These are phyloP conservation scores for Epichloe coenophiala DNA, from an alignment of 2,329 filamentous ascomycete species.

Conservation along the genomic window DNA sequence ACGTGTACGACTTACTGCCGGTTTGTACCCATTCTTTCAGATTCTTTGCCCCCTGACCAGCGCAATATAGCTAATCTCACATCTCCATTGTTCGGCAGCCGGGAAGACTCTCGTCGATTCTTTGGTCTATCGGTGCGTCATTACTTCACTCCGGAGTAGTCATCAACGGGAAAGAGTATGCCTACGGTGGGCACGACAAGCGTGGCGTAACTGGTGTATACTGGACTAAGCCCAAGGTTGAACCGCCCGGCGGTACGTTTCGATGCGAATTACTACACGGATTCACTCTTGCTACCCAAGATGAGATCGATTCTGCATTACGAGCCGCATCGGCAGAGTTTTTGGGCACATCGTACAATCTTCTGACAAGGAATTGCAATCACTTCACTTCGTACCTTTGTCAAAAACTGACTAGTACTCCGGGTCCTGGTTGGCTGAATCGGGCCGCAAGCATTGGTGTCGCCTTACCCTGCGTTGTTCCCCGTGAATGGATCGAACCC, in stretches of 20 bases:
- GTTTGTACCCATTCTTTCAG: conserved; percentile 26
- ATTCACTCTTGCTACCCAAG: conserved; percentile 54
- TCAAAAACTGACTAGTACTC: conserved; percentile 54
- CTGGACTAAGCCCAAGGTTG: conserved; percentile 59
- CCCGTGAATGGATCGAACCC: conserved; percentile 71
- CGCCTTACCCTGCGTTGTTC: conserved; percentile 69
- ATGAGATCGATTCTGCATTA: conserved; percentile 60
- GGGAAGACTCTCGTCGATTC: conserved; percentile 57
- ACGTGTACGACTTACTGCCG: conserved; percentile 66
- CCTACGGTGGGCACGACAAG: conserved; percentile 69
- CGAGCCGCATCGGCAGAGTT: conserved; percentile 58
- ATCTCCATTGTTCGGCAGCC: conserved; percentile 32
- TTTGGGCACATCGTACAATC: conserved; percentile 63
- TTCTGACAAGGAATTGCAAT: conserved; percentile 77
- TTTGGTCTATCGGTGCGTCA: conserved; percentile 67
- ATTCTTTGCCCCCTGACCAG: neutral
- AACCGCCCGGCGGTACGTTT: conserved; percentile 68
- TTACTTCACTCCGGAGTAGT: conserved; percentile 75
- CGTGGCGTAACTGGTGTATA: conserved; percentile 65
- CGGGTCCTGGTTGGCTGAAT: conserved; percentile 66
- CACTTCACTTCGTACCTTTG: conserved; percentile 74
- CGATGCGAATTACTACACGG: conserved; percentile 63
- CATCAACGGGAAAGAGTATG: conserved; percentile 69
- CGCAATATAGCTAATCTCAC: neutral
- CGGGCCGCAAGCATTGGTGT: conserved; percentile 73